phyloP scores from a whole-genome alignment of 257 asterid species.

The Capsicum pubescens region DNA sequence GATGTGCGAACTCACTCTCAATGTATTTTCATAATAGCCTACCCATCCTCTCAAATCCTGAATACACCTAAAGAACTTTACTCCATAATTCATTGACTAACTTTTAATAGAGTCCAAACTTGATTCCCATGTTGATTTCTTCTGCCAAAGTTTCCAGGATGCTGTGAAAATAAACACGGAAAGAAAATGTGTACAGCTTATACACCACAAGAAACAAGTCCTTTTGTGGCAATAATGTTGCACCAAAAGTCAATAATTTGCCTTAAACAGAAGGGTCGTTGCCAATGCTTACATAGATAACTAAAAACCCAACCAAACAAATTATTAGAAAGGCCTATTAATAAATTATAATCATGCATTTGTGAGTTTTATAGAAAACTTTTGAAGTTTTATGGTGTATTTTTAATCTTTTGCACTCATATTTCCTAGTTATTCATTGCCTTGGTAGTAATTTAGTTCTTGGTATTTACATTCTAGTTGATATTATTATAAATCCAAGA shows the following conservation, averaged over 20 bases:
- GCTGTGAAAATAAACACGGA: neutral
- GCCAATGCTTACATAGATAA: neutral
- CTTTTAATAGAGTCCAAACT: neutral
- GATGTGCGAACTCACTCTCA: too few relatives aligned
- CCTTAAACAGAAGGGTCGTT: neutral
- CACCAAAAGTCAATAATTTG: neutral
- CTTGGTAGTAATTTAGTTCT: too few relatives aligned
- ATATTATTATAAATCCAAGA: too few relatives aligned
- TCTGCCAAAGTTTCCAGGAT: neutral
- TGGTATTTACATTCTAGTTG: too few relatives aligned
- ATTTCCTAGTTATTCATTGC: too few relatives aligned
- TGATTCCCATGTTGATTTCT: neutral
- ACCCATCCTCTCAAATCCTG: too few relatives aligned
- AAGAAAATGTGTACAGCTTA: neutral
- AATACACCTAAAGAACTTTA: neutral
- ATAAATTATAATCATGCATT: too few relatives aligned
- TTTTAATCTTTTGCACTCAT: too few relatives aligned
- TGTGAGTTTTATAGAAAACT: too few relatives aligned
- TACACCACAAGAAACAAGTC: neutral
- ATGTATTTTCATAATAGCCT: too few relatives aligned
- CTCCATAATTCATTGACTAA: neutral
- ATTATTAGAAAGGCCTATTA: neutral
- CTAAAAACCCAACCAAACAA: neutral
- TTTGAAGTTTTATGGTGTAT: too few relatives aligned
- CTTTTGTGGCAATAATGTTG: neutral